Evolutionary conservation across 176 grass and related monocot genomes (phyloP).

Genomic region (Elymus sibiricus): DNA sequence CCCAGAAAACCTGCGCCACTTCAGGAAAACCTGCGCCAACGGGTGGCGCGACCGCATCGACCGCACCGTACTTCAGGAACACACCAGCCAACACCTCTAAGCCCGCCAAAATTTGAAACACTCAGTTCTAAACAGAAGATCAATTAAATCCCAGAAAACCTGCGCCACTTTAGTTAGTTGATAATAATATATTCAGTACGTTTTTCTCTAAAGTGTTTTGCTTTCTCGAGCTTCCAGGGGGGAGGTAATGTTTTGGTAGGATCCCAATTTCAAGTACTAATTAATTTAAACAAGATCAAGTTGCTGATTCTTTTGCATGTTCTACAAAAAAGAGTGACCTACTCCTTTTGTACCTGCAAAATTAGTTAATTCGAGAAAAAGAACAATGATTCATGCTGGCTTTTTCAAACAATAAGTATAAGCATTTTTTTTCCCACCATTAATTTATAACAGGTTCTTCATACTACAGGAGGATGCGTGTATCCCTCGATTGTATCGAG

Average conservation of each 20-base stretch:
- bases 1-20: conserved; percentile 39
- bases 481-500: neutral
- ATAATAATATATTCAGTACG: conserved; percentile 28
- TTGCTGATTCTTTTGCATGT: conserved; percentile 26
- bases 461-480: neutral
- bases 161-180: conserved; percentile 23
- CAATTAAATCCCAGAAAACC: conserved; percentile 40
- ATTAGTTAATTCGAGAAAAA: neutral
- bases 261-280: conserved; percentile 43
- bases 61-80: neutral
- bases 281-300: conserved; percentile 28
- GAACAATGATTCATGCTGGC: neutral
- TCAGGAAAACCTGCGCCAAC: too few relatives aligned
- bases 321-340: conserved; percentile 6
- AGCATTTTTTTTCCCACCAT: neutral
- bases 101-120: conserved; percentile 54
- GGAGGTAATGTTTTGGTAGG: conserved; percentile 10
- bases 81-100: conserved; percentile 21
- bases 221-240: conserved; percentile 40
- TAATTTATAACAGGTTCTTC: neutral
- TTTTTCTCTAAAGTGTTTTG: conserved; percentile 29
- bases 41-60: too few relatives aligned
- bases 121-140: conserved; percentile 29
- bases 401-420: neutral
- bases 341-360: conserved; percentile 3